These are phyloP conservation scores for Cordyceps tenuipes DNA, from an alignment of 2,329 filamentous ascomycete genomes.

Conservation along the genomic window DNA sequence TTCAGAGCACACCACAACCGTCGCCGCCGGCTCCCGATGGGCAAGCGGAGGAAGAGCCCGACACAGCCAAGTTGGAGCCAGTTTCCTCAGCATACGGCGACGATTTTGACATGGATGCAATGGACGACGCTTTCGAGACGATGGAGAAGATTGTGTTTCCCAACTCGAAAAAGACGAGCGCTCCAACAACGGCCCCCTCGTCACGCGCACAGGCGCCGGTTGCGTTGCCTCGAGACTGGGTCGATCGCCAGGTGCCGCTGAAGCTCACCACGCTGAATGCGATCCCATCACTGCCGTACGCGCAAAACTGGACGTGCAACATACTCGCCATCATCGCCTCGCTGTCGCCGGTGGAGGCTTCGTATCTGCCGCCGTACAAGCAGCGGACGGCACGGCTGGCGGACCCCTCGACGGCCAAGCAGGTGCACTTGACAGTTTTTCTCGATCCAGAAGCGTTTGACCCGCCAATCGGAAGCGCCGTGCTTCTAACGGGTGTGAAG, in stretches of 20 bases:
- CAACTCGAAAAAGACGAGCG: conserved; percentile 12
- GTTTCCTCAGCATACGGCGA: not conserved
- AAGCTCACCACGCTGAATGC: conserved; percentile 43
- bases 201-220: conserved; percentile 18
- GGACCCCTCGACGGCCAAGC: conserved; percentile 44
- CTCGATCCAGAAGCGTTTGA: conserved; percentile 42
- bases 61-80: not conserved
- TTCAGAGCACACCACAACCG: not conserved
- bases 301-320: conserved; percentile 51
- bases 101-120: conserved; percentile 19
- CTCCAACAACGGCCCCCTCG: conserved; percentile 9
- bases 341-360: conserved; percentile 40
- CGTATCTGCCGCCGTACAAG: conserved; percentile 38
- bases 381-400: conserved; percentile 44
- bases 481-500: conserved; percentile 47
- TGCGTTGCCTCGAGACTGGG: conserved; percentile 33
- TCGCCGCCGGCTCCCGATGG: not conserved
- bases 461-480: conserved; percentile 39
- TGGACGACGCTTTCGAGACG: conserved; percentile 28
- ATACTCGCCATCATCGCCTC: conserved; percentile 42
- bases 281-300: conserved; percentile 45
- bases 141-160: conserved; percentile 30
- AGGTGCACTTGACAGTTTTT: conserved; percentile 46
- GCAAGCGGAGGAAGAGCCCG: not conserved
- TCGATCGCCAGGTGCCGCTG: conserved; percentile 34